These are phyloP conservation scores for Hypoxylon sp. DNA, from an alignment of 2,329 filamentous ascomycete species.

Conservation along the genomic window DNA sequence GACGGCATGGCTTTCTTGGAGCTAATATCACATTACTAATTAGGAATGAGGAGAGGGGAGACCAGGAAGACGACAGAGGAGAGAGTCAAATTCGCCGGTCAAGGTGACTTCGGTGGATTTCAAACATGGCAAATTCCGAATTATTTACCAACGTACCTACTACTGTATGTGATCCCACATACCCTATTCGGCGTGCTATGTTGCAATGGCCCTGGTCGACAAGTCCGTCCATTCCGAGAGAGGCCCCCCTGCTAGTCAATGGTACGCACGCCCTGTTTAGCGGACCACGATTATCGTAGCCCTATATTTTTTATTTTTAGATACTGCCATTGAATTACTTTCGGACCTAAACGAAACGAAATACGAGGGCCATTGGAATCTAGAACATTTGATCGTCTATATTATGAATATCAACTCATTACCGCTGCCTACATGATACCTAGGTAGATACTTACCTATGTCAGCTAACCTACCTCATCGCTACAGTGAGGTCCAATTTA, in stretches of 20 bases:
- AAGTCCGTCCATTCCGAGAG: background rate
- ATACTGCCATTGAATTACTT: background rate
- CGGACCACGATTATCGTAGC: background rate
- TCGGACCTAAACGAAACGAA: background rate
- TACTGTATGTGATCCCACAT: background rate
- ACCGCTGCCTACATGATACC: background rate
- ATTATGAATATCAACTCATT: background rate
- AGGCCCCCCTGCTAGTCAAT: background rate
- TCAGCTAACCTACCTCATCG: background rate
- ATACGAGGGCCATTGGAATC: background rate
- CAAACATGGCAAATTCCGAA: background rate
- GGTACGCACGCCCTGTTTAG: background rate
- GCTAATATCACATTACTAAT: conserved; percentile 6
- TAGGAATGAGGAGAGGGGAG: background rate
- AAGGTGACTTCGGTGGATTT: background rate
- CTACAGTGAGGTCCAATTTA: background rate
- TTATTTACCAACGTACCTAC: background rate
- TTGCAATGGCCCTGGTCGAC: background rate
- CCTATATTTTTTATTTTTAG: background rate
- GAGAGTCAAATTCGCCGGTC: background rate
- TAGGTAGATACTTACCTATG: background rate
- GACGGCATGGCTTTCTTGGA: conserved; percentile 10
- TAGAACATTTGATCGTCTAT: background rate
- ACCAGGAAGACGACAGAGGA: background rate
- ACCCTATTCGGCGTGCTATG: background rate